A percentile compares a stretch with the other conserved stretches of the same genome.
Evolutionary conservation across 1,284 basidiomycete genomes (phyloP).

Genomic region (Ganoderma lingzhi): DNA sequence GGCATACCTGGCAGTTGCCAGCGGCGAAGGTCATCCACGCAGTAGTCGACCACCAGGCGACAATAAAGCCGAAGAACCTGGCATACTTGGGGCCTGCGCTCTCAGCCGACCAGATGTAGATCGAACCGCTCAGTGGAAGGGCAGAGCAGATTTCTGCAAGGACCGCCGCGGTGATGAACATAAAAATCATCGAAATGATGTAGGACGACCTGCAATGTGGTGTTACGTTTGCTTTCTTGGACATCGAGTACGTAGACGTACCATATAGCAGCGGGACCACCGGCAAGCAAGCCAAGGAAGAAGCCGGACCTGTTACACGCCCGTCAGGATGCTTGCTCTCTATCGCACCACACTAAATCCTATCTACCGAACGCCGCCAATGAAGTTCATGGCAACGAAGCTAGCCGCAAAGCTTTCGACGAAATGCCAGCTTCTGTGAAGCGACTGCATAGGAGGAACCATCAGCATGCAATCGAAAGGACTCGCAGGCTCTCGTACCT

Average conservation of each 20-base stretch:
- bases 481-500: constrained; percentile 53
- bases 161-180: constrained; percentile 85
- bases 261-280: constrained; percentile 87
- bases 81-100: constrained; percentile 86
- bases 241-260: constrained; percentile 36
- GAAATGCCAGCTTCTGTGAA: constrained; percentile 84
- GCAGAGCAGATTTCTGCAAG: constrained; percentile 90
- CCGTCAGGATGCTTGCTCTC: constrained; percentile 8
- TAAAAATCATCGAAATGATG: constrained; percentile 80
- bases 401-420: constrained; percentile 86
- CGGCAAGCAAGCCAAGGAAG: constrained; percentile 84
- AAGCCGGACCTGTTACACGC: constrained; percentile 64
- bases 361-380: constrained; percentile 79
- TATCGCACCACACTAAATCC: background rate
- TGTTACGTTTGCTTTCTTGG: background rate
- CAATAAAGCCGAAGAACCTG: constrained; percentile 85
- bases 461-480: background rate
- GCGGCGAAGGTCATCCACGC: constrained; percentile 93
- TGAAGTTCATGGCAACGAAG: constrained; percentile 87
- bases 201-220: constrained; percentile 72
- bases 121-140: constrained; percentile 85
- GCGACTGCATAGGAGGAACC: constrained; percentile 56
- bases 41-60: constrained; percentile 89
- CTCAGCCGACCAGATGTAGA: constrained; percentile 92
- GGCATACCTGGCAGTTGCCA: constrained; percentile 77